Evolutionary conservation across 2,329 filamentous ascomycete genomes (phyloP).

Genomic region (Sphaerostilbella broomeana): DNA sequence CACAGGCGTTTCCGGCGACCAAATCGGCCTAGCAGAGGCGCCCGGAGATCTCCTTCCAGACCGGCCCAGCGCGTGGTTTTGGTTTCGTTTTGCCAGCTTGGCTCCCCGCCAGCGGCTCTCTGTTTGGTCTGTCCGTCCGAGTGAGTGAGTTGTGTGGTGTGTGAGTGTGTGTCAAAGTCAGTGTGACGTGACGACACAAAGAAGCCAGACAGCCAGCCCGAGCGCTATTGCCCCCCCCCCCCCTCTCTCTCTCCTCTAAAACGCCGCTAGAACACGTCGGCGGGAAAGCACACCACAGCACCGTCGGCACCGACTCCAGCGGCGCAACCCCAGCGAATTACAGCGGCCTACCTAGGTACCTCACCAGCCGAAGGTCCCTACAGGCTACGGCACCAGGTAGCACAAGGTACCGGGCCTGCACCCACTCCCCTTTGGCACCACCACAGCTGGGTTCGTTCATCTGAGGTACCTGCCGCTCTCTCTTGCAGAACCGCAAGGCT

Average conservation of each 20-base stretch:
- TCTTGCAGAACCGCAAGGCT: too few relatives aligned
- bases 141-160: too few relatives aligned
- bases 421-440: too few relatives aligned
- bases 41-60: slow-evolving; percentile 14
- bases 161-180: neutral
- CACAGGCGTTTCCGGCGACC: slow-evolving; percentile 11
- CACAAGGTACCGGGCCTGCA: too few relatives aligned
- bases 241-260: neutral
- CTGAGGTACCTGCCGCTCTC: too few relatives aligned
- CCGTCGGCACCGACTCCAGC: slow-evolving; percentile 1
- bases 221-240: too few relatives aligned
- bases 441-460: too few relatives aligned
- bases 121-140: too few relatives aligned
- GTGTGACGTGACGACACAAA: slow-evolving; percentile 1
- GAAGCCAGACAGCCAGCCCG: neutral
- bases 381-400: too few relatives aligned
- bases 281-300: neutral
- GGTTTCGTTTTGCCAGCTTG: neutral
- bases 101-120: neutral
- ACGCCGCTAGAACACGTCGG: neutral
- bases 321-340: slow-evolving; percentile 1
- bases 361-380: neutral
- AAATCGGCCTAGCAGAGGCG: slow-evolving; percentile 15
- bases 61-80: too few relatives aligned
- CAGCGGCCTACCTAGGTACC: slow-evolving; percentile 1